Base-by-base conservation (phyloP, 2,329 filamentous ascomycete genomes). In the Botrytis pseudocinerea region DNA sequence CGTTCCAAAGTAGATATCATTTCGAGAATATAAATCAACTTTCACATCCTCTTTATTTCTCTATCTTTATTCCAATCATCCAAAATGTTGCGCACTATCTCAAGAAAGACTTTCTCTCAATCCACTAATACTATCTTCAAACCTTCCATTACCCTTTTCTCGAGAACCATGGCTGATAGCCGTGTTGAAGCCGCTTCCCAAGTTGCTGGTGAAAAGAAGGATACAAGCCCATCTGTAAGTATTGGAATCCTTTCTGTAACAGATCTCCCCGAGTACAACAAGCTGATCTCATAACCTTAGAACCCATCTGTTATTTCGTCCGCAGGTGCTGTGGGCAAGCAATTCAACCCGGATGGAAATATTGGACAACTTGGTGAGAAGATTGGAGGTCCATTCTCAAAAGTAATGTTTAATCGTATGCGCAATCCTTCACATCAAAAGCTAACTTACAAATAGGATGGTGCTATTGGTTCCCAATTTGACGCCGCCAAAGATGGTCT, bases 361-460 rank as follows among this genome's bases (percentile, higher is more conserved):
- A 66, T 66, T 28, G 64, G 64, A 66, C 64, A 66, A 14, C 14
- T 66, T 28, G 64, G 64, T 14, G 64, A 66, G 35, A 66, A 66
- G 25, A 66, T 66, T 28, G 64, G 64, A 54, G 64, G 64, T 54
- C 46, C 64, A 66, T 66, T 66, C 32, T 66, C 64, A 51, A 66
- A 66, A 46, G 64, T 66, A 66, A 28, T 4, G 1, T n/a, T 12
- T 32, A 22, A 54, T 18, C 8, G 14, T 14, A 66, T n/a, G 2
- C 6, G n/a, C 2, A 5, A 10, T 12, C 6, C 0, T 16, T 32
- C 1, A 10, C 4, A 51, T 40, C 22, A 18, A 9, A 54, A 54
- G 14, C 35, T 66, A 35, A 66, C 2, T 22, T 5, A 5, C 20
- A 2, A 28, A 54, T 8, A 66, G 64, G 64, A 66, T 3, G 64